These are phyloP conservation scores for Pythium volutum DNA, from an alignment of 352 stramenopile species.

Conservation along the genomic window DNA sequence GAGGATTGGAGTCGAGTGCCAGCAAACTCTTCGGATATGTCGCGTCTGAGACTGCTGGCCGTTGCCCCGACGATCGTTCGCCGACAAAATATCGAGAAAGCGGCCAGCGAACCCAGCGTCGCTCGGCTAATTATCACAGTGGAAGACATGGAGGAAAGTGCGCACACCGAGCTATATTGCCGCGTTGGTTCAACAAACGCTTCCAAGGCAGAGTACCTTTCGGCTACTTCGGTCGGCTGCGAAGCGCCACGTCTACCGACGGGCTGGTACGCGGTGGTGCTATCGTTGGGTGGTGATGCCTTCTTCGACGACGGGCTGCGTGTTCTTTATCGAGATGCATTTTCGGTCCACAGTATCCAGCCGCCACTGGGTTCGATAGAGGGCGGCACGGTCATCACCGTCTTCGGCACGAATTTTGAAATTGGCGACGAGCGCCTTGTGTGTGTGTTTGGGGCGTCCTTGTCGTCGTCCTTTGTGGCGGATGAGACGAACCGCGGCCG, in stretches of 20 bases:
- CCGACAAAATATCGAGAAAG: neutral
- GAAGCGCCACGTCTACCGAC: slow-evolving; percentile 22
- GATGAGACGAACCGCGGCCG: neutral
- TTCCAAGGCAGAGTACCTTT: slow-evolving; percentile 11
- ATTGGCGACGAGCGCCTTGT: slow-evolving; percentile 17
- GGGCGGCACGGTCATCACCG: slow-evolving; percentile 37
- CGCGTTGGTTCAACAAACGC: slow-evolving; percentile 13
- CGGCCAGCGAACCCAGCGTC: neutral
- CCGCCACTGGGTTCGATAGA: slow-evolving; percentile 41
- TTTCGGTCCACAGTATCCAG: slow-evolving; percentile 32
- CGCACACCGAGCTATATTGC: slow-evolving; percentile 8
- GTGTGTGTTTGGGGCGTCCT: slow-evolving; percentile 15
- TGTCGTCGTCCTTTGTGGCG: neutral
- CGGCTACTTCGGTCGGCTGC: slow-evolving; percentile 6
- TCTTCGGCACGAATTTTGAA: slow-evolving; percentile 17
- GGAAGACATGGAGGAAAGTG: slow-evolving; percentile 5
- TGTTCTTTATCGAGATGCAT: slow-evolving; percentile 40
- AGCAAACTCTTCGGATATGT: slow-evolving; percentile 3
- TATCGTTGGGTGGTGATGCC: slow-evolving; percentile 44
- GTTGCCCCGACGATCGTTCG: slow-evolving; percentile 14
- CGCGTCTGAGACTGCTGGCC: slow-evolving; percentile 9
- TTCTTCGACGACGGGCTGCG: slow-evolving; percentile 41
- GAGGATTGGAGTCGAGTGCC: neutral
- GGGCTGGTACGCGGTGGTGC: slow-evolving; percentile 39
- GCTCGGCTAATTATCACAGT: slow-evolving; percentile 9